A percentile compares a stretch with the other conserved stretches of the same genome.
These are phyloP conservation scores for Acer negundo DNA, from an alignment of 345 rosid species.

Conservation along the genomic window DNA sequence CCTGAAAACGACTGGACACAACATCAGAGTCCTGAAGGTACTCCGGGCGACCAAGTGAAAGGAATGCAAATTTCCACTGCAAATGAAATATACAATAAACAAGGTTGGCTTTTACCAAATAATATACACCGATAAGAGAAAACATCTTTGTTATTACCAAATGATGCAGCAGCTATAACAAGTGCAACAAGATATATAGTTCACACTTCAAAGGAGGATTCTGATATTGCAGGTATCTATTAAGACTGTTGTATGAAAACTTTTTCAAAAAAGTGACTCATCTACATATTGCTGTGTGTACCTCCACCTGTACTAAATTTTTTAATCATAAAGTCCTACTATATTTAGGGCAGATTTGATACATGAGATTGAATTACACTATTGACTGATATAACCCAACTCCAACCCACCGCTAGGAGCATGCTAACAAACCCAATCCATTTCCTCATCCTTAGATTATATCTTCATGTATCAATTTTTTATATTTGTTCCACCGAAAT, in stretches of 20 bases:
- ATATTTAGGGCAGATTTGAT: not conserved
- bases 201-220: not conserved
- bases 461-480: not conserved
- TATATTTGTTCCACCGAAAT: not conserved
- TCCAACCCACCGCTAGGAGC: not conserved
- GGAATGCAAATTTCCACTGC: slow-evolving; percentile 95
- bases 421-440: not conserved
- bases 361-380: not conserved
- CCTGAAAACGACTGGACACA: slow-evolving; percentile 87
- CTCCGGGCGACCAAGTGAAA: slow-evolving; percentile 89
- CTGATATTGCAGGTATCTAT: not conserved
- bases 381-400: not conserved
- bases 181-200: not conserved
- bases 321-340: not conserved
- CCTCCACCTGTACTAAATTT: not conserved
- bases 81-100: slow-evolving; percentile 5
- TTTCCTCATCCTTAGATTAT: not conserved
- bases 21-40: slow-evolving; percentile 84
- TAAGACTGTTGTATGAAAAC: not conserved
- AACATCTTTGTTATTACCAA: not conserved
- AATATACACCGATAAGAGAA: not conserved
- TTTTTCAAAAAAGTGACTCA: not conserved
- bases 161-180: no score
- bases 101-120: not conserved
- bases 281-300: not conserved